Evolutionary conservation across 768 basidiomycete genomes (phyloP), one percentile per base, ranked within the genome.

Genomic region (Dendrothele bispora): DNA sequence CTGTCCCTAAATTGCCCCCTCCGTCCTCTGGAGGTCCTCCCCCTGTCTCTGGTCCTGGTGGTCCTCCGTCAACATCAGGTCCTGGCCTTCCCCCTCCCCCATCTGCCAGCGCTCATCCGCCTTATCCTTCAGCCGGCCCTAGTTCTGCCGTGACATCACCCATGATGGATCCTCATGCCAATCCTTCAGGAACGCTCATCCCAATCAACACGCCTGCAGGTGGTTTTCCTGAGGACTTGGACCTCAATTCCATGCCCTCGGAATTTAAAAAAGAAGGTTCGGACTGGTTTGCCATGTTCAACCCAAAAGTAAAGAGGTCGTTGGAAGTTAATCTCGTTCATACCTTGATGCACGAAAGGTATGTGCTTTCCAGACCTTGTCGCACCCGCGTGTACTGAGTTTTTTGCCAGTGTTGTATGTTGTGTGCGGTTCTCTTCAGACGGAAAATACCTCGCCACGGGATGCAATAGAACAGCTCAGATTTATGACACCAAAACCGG

Each of bases 391-490:
- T 5, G 21, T 7, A 12, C 17, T 46, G 8, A 18, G 20, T 27
- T 27, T 3, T 41, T 24, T 44, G 45, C 7, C 45, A 78, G 78
- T 56, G 75, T 78, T 7, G 78, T 79, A 3, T 98, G 95, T 65
- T 98, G 94, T 62, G 94, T 98, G 7, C 82, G 88, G 46, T 97
- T 98, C 67, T 95, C 93, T 12, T 83, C 86, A 18, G 94, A 98
- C 61, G 95, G 95, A 15, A 91, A 89, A 64, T 90, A 75, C 57
- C 78, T 98, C 36, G 95, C 95, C 24, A 97, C 95, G 10, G 95
- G 95, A 11, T 98, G 95, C 69, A 98, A 98, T 69, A 79, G 91
- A 34, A 91, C 92, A 0, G 92, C 94, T 17, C 94, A 97, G 66
- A 94, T 98, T 48, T 98, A 90, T 63, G 92, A 98, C 62, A 88